Evolutionary conservation across 2,329 filamentous ascomycete genomes (phyloP).

Genomic region (Neocatenulostroma microsporum): DNA sequence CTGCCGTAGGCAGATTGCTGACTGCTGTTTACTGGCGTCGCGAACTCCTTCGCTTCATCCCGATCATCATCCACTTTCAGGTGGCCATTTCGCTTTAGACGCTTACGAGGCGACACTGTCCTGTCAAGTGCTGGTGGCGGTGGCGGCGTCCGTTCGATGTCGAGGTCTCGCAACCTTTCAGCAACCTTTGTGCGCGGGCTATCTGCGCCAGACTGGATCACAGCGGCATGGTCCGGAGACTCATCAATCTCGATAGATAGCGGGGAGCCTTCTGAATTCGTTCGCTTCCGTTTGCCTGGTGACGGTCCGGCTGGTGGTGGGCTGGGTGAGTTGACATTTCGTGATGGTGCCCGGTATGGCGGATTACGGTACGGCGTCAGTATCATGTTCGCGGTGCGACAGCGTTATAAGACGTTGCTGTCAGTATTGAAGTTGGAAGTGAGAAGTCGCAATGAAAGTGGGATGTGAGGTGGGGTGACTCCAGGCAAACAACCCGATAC

Average conservation of each 20-base stretch:
- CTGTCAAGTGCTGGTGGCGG: neutral
- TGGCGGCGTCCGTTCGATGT: constrained; percentile 10
- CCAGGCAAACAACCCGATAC: neutral
- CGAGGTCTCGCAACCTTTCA: constrained; percentile 18
- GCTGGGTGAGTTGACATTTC: constrained; percentile 11
- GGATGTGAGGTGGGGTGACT: neutral
- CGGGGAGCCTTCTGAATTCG: neutral
- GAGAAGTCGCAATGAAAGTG: neutral
- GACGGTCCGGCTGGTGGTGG: constrained; percentile 13
- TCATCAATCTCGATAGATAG: constrained; percentile 8
- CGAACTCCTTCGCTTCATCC: constrained; percentile 2
- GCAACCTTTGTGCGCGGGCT: constrained; percentile 26
- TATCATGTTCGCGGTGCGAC: constrained; percentile 8
- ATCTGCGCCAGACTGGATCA: constrained; percentile 10
- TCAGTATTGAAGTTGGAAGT: neutral
- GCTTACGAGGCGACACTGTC: constrained; percentile 15
- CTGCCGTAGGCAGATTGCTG: neutral
- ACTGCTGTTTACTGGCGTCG: constrained; percentile 1
- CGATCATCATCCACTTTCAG: neutral
- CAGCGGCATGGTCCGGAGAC: neutral
- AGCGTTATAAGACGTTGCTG: neutral
- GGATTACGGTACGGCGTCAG: constrained; percentile 17
- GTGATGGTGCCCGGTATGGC: constrained; percentile 18
- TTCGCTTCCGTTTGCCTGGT: constrained; percentile 19
- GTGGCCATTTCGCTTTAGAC: constrained; percentile 12